These are phyloP conservation scores for Paramyrothecium roridum DNA, from an alignment of 2,329 filamentous ascomycete genomes.

Conservation along the genomic window DNA sequence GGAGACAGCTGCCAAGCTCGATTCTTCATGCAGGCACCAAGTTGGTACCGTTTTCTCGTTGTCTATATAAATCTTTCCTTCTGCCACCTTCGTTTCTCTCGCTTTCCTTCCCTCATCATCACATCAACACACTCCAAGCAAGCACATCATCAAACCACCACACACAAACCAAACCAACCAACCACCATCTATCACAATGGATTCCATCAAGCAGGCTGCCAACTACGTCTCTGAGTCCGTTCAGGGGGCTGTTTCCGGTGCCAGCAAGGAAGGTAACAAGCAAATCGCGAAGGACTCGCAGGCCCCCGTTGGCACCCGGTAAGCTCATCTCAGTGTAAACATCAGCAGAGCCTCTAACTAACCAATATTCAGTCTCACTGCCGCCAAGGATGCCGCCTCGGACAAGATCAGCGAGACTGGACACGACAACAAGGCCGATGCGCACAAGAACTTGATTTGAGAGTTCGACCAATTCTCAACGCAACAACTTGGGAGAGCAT, in stretches of 20 bases:
- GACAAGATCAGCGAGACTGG: conserved; percentile 43
- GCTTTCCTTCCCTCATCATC: conserved; percentile 12
- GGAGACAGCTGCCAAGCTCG: not conserved
- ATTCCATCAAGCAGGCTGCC: conserved; percentile 55
- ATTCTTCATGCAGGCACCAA: not conserved
- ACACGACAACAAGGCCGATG: conserved; percentile 39
- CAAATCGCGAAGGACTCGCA: conserved; percentile 61
- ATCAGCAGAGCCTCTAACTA: conserved; percentile 15
- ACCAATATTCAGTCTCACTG: conserved; percentile 32
- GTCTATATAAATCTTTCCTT: conserved; percentile 1
- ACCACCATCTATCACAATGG: conserved; percentile 38
- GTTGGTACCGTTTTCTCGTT: not conserved
- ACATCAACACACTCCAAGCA: conserved; percentile 9
- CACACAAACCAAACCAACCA: conserved; percentile 16
- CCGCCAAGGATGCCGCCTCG: conserved; percentile 45
- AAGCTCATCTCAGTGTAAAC: conserved; percentile 14
- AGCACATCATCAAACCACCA: conserved; percentile 11
- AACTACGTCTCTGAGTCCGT: conserved; percentile 69
- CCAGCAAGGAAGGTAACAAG: conserved; percentile 71
- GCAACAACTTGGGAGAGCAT: not conserved
- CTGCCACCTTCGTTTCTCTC: not conserved
- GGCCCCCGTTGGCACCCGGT: conserved; percentile 51
- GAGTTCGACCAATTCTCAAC: not conserved
- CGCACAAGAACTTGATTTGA: conserved; percentile 29
- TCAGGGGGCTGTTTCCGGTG: conserved; percentile 52